phyloP scores from a whole-genome alignment of 768 basidiomycete genomes.

The Suillus plorans region DNA sequence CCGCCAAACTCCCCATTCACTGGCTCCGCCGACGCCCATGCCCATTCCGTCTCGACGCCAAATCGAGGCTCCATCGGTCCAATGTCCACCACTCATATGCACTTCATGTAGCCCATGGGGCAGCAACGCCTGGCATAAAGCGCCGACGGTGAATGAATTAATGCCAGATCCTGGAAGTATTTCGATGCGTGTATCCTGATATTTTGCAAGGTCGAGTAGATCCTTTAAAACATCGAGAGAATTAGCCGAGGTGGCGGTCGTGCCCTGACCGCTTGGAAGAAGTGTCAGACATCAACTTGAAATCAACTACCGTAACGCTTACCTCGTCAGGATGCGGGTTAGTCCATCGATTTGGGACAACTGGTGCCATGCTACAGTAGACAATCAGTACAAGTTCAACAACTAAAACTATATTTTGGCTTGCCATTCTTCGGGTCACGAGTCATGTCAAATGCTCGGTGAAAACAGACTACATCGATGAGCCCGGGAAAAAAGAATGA shows the following conservation, averaged over 20 bases:
- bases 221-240: constrained; percentile 42
- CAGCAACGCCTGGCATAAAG: constrained; percentile 49
- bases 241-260: constrained; percentile 35
- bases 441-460: constrained; percentile 79
- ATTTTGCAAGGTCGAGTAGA: constrained; percentile 33
- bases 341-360: constrained; percentile 61
- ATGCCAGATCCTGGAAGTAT: constrained; percentile 81
- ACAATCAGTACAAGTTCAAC: constrained; percentile 2
- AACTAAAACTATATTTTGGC: constrained; percentile 2
- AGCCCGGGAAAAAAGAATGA: neutral
- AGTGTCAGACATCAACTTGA: neutral
- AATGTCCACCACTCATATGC: constrained; percentile 72
- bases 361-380: constrained; percentile 32
- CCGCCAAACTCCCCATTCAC: constrained; percentile 70
- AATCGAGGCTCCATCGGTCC: constrained; percentile 54
- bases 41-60: constrained; percentile 60
- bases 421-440: constrained; percentile 52
- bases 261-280: constrained; percentile 50
- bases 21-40: constrained; percentile 56
- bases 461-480: constrained; percentile 63
- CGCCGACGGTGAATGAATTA: constrained; percentile 51
- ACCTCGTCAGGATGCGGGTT: constrained; percentile 82
- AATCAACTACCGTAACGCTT: constrained; percentile 5
- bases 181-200: constrained; percentile 11
- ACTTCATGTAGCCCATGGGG: constrained; percentile 64